Evolutionary conservation across 164 flowering plant species (phyloP).

Genomic region (Piper betle): DNA sequence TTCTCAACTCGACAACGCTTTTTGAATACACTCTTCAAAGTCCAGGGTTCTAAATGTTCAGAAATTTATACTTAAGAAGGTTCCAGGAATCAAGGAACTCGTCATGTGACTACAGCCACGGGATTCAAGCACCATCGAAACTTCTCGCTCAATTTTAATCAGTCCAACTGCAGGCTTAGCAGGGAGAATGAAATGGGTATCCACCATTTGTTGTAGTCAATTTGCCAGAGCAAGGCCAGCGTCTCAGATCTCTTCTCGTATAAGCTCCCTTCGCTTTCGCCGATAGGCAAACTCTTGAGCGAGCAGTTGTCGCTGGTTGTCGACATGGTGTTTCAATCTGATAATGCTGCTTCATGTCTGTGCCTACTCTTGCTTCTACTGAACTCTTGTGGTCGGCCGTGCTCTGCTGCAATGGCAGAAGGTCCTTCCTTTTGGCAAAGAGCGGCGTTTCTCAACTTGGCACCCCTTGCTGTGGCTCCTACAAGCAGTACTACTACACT

Average conservation of each 20-base stretch:
- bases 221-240: conserved; percentile 4
- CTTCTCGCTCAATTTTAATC: conserved; percentile 12
- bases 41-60: conserved; percentile 27
- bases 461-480: conserved; percentile 11
- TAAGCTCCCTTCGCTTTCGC: too few relatives aligned
- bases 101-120: conserved; percentile 40
- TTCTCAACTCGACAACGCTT: too few relatives aligned
- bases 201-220: background rate
- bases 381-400: conserved; percentile 3
- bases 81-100: conserved; percentile 59
- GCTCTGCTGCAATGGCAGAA: background rate
- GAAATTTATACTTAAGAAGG: conserved; percentile 35
- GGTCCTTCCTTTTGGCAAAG: conserved; percentile 12
- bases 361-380: conserved; percentile 25
- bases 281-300: too few relatives aligned
- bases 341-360: conserved; percentile 13
- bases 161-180: background rate
- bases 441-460: conserved; percentile 10
- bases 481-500: background rate
- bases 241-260: background rate
- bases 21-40: conserved; percentile 3
- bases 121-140: conserved; percentile 16
- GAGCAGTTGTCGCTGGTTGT: too few relatives aligned
- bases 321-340: background rate
- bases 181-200: too few relatives aligned